Conservation (phyloP, 1,284 basidiomycete genomes). For the Takashimella koratensis region DNA sequence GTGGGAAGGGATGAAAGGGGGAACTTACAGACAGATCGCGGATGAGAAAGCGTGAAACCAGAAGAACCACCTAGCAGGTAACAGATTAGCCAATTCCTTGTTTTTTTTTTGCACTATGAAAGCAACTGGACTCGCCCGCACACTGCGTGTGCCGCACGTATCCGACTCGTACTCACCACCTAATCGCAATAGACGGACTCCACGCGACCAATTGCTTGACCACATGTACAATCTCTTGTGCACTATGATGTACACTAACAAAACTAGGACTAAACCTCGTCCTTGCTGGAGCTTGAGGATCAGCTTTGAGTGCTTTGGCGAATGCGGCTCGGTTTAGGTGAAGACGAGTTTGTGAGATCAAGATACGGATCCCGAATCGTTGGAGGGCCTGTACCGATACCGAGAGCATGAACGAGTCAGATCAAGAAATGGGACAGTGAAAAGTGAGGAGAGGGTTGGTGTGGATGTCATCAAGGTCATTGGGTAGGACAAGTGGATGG, state of each 20-base stretch:
- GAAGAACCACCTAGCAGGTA: slow-evolving; percentile 36
- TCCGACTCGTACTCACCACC: slow-evolving; percentile 30
- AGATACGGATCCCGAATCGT: slow-evolving; percentile 39
- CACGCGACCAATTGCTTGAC: slow-evolving; percentile 44
- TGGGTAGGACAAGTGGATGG: neutral
- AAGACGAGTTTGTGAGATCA: slow-evolving; percentile 39
- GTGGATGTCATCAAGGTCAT: neutral
- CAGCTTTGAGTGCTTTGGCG: slow-evolving; percentile 35
- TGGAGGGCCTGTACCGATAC: slow-evolving; percentile 37
- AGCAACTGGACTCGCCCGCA: too few species aligned
- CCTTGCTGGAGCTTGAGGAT: slow-evolving; percentile 28
- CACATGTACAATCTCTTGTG: slow-evolving; percentile 44
- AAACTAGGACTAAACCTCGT: slow-evolving; percentile 34
- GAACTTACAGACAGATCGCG: slow-evolving; percentile 43
- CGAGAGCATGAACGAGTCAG: too few species aligned
- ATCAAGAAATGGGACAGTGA: too few species aligned
- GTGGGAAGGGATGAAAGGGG: neutral
- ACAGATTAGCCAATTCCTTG: too few species aligned
- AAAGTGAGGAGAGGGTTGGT: too few species aligned
- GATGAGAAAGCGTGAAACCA: slow-evolving; percentile 46
- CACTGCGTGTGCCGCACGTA: too few species aligned
- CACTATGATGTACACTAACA: slow-evolving; percentile 38
- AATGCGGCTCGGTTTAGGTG: slow-evolving; percentile 43
- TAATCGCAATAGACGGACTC: slow-evolving; percentile 37
- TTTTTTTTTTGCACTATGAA: too few species aligned